phyloP scores from a whole-genome alignment of 768 basidiomycete genomes.

The Mycena metata region DNA sequence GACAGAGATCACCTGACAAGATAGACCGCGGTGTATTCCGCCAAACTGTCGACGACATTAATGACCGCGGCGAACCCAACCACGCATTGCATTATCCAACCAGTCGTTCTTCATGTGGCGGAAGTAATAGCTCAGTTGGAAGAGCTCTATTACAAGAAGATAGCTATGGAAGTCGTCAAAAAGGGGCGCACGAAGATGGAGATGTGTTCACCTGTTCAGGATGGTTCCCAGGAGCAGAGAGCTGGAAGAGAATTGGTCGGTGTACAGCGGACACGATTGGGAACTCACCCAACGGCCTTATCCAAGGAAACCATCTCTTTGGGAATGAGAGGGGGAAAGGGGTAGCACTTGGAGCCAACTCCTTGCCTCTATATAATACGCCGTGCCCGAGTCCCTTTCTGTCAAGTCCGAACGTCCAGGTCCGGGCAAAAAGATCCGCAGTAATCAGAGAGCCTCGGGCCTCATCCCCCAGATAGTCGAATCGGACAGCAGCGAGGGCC shows the following conservation, averaged over 20 bases:
- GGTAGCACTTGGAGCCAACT: too few relatives aligned
- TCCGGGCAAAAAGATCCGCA: too few relatives aligned
- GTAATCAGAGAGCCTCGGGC: too few relatives aligned
- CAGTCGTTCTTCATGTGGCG: constrained; percentile 12
- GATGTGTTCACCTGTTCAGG: constrained; percentile 7
- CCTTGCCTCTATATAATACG: too few relatives aligned
- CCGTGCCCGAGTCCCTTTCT: too few relatives aligned
- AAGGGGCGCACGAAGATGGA: not conserved
- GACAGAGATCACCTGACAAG: not conserved
- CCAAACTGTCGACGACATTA: constrained; percentile 17
- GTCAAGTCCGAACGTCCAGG: too few relatives aligned
- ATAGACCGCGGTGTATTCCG: constrained; percentile 8
- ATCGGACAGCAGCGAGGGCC: too few relatives aligned
- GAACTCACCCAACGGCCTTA: constrained; percentile 20
- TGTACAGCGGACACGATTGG: not conserved
- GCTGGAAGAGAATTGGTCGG: not conserved
- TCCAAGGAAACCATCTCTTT: constrained; percentile 22
- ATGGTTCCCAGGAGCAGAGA: constrained; percentile 22
- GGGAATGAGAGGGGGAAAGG: too few relatives aligned
- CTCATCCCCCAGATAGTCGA: too few relatives aligned
- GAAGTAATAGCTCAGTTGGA: constrained; percentile 14
- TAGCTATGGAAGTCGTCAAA: not conserved
- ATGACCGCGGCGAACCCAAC: constrained; percentile 1
- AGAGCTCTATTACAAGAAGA: constrained; percentile 5
- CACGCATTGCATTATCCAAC: constrained; percentile 12